phyloP scores from a whole-genome alignment of 2,329 filamentous ascomycete species.

The Pseudonectria buxi region DNA sequence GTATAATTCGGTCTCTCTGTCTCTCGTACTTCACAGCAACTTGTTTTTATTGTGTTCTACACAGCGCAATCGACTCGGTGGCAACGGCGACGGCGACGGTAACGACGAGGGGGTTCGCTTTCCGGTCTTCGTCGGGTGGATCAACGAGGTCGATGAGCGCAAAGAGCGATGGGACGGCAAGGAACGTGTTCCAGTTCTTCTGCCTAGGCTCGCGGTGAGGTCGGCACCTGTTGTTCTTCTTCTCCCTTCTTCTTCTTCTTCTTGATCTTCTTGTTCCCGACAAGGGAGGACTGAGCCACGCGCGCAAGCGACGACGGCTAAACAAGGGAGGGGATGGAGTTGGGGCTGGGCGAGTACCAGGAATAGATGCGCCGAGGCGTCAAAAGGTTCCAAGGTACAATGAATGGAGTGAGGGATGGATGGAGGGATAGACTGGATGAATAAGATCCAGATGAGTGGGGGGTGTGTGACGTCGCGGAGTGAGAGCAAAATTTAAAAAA shows the following conservation, averaged over 20 bases:
- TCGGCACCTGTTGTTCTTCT: constrained; percentile 15
- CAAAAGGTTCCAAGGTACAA: constrained; percentile 9
- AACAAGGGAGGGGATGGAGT: constrained; percentile 8
- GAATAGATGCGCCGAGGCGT: constrained; percentile 6
- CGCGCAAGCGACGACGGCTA: constrained; percentile 7
- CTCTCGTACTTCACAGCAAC: constrained; percentile 27
- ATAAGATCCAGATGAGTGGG: constrained; percentile 11
- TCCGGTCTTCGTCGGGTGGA: constrained; percentile 27
- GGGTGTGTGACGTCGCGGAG: constrained; percentile 28
- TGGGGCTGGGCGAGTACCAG: constrained; percentile 3
- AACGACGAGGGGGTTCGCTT: constrained; percentile 25
- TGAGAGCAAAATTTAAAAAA: constrained; percentile 29
- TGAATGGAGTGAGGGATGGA: constrained; percentile 12
- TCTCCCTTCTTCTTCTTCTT: constrained; percentile 10
- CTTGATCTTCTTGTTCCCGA: constrained; percentile 14
- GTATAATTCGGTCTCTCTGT: constrained; percentile 4
- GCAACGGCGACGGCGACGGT: constrained; percentile 25
- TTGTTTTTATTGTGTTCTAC: constrained; percentile 32
- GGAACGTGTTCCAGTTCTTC: constrained; percentile 40
- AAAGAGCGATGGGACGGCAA: constrained; percentile 25
- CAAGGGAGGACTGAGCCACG: constrained; percentile 18
- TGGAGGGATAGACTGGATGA: constrained; percentile 14
- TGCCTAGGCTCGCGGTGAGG: constrained; percentile 21
- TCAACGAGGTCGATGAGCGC: constrained; percentile 30
- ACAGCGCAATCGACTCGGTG: constrained; percentile 28